Evolutionary conservation across 345 rosid species (phyloP).

Genomic region (Draba incana): DNA sequence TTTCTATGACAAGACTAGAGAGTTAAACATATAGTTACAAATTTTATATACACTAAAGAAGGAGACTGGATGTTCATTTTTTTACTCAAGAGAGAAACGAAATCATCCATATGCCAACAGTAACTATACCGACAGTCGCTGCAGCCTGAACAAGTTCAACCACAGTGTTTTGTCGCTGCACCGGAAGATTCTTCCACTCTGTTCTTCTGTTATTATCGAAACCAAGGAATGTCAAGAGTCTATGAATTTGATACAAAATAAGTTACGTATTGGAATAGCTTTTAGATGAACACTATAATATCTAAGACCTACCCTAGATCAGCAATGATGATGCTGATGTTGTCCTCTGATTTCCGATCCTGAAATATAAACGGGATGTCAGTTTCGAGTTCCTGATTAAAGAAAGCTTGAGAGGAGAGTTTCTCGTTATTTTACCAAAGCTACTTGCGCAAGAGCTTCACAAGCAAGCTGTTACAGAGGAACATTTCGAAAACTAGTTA

Average conservation of each 20-base stretch:
- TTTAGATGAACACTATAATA: not conserved
- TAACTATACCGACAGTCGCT: conserved; percentile 73
- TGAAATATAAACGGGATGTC: conserved; percentile 35
- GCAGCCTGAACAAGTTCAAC: conserved; percentile 74
- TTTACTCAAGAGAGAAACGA: conserved; percentile 54
- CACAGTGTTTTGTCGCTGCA: conserved; percentile 54
- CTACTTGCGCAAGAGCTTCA: conserved; percentile 78
- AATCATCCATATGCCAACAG: conserved; percentile 81
- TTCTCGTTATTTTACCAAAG: conserved; percentile 57
- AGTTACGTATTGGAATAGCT: not conserved
- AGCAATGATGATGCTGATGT: conserved; percentile 74
- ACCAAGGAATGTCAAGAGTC: conserved; percentile 7
- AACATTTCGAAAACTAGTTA: conserved; percentile 15
- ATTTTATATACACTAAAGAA: conserved; percentile 30
- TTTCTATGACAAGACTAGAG: conserved; percentile 25
- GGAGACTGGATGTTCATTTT: conserved; percentile 15
- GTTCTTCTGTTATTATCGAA: conserved; percentile 48
- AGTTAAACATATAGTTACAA: conserved; percentile 32
- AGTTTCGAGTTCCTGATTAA: conserved; percentile 17
- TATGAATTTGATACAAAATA: not conserved
- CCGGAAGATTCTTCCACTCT: conserved; percentile 75
- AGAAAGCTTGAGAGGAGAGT: conserved; percentile 5
- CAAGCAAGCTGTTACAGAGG: conserved; percentile 71
- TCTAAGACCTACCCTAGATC: conserved; percentile 71
- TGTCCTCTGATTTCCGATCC: conserved; percentile 81